These are phyloP conservation scores for Pleurotus citrinopileatus DNA, from an alignment of 768 basidiomycete species.

Conservation along the genomic window DNA sequence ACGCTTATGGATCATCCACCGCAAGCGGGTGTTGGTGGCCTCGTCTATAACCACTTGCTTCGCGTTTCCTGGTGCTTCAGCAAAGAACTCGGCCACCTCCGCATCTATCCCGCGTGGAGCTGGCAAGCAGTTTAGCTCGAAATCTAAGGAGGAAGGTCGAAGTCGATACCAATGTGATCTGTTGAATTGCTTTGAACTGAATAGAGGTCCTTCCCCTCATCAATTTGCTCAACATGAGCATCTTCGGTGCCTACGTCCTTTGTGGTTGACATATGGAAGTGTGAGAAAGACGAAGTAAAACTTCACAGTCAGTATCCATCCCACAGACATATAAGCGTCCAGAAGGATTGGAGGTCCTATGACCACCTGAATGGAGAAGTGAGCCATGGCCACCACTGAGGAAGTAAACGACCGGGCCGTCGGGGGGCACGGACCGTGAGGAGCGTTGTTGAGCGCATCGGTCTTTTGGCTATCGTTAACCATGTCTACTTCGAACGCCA, in stretches of 20 bases:
- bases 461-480: neutral
- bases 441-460: neutral
- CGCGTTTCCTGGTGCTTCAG: conserved; percentile 19
- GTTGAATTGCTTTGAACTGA: conserved; percentile 31
- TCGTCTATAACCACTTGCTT: conserved; percentile 36
- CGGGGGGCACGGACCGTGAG: neutral
- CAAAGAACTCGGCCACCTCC: conserved; percentile 45
- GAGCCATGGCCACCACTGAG: neutral
- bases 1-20: conserved; percentile 45
- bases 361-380: neutral
- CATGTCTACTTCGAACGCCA: conserved; percentile 31
- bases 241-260: neutral
- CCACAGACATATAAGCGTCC: neutral
- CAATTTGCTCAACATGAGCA: conserved; percentile 10
- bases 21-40: conserved; percentile 37
- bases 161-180: neutral
- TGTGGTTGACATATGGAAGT: neutral
- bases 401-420: conserved; percentile 13
- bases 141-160: neutral
- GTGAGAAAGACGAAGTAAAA: neutral
- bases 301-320: neutral
- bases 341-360: conserved; percentile 1
- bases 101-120: conserved; percentile 34
- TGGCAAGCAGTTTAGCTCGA: neutral
- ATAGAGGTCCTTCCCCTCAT: conserved; percentile 30